Base-by-base conservation (phyloP, 371 early-diverging fungal genomes). In the Smittium culicis region DNA sequence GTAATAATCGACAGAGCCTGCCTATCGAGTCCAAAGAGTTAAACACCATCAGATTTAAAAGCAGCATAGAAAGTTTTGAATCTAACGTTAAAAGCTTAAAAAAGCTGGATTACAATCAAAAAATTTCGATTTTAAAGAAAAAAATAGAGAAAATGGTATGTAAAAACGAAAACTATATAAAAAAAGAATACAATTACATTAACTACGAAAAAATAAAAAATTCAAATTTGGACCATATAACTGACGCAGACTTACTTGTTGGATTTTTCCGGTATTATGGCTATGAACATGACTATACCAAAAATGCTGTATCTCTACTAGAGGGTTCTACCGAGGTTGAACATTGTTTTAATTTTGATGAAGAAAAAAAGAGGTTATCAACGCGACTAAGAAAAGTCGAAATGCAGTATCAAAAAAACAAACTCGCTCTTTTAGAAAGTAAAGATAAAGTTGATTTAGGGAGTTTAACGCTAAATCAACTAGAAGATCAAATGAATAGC, bases 241-340 rank as follows among this genome's bases (percentile, higher is more conserved):
- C 45, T 20, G 45, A 45, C 20, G 32, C 65, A 64, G 33, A 35
- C 1, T 28, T 64, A 16, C 20, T 64, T 14, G 14, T 64, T 64
- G 65, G 35, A 45, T 64, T 64, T 30, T 64, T 64, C 35, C 5
- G 54, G 24, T 64, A 64, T 30, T 64, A 64, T 54, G 65, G 35
- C 2, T 64, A 25, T 30, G 35, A 45, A 29, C 65, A 64, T 54
- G 28, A 64, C 30, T 64, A 64, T 45, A 34, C 29, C 16, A 5
- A 27, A 2, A 11, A 64, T 28, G 17, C 20, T n/a, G 30, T 64
- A 35, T 34, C 30, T 5, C 65, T 54, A 25, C 34, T 29, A 17
- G 35, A 35, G 8, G 65, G 35, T 14, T 35, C 65, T 20, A 64
- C 65, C 33, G 45, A 64, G 45, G 2, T 25, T 3, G 14, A 29